These are phyloP conservation scores for Eustoma russellianum DNA, from an alignment of 257 asterid species.

Conservation along the genomic window DNA sequence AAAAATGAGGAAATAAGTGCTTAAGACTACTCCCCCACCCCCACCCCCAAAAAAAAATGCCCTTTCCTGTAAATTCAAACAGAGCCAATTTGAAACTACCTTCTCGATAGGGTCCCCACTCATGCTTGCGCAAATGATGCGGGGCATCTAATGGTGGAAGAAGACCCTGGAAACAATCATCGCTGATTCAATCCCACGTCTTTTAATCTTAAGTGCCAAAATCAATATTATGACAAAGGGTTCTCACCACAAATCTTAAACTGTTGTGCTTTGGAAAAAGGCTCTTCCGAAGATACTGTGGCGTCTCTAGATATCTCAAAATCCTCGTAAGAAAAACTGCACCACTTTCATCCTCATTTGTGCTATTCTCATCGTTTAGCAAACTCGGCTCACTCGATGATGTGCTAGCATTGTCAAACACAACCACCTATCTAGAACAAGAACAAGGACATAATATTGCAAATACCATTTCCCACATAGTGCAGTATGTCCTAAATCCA, in stretches of 20 bases:
- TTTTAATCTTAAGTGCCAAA: neutral
- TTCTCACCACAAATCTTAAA: constrained; percentile 82
- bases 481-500: neutral
- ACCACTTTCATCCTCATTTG: constrained; percentile 60
- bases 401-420: constrained; percentile 57
- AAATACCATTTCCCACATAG: neutral
- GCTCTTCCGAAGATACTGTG: constrained; percentile 89
- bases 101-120: constrained; percentile 95
- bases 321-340: constrained; percentile 77
- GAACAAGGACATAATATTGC: neutral
- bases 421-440: constrained; percentile 47
- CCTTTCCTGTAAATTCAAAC: too few relatives aligned
- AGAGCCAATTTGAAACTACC: constrained; percentile 33
- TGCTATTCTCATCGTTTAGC: constrained; percentile 23
- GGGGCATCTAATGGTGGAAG: constrained; percentile 97
- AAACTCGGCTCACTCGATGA: constrained; percentile 33
- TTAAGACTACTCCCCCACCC: neutral
- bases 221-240: constrained; percentile 2
- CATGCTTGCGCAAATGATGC: constrained; percentile 93
- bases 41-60: too few relatives aligned
- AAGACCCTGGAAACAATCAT: constrained; percentile 45
- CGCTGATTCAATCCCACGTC: neutral
- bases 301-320: constrained; percentile 89
- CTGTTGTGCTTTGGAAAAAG: constrained; percentile 80
- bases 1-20: too few relatives aligned